Evolutionary conservation across 139 green algal genomes (phyloP), one percentile per base, ranked within the genome.

Genomic region (Spirogloea muscicola): DNA sequence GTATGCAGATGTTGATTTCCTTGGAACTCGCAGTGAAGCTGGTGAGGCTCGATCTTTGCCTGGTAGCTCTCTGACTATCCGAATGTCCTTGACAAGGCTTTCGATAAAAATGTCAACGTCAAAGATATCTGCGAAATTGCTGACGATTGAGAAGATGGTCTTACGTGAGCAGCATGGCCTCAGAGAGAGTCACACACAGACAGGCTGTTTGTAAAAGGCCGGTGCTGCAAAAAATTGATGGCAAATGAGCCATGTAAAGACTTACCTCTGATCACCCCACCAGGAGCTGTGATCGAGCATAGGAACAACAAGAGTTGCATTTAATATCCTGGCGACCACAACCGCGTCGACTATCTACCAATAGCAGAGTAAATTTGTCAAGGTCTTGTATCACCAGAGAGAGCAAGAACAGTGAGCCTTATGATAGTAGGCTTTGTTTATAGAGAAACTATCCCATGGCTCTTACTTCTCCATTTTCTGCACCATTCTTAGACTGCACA

Each of bases 221-320:
- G n/a, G n/a, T n/a, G n/a, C n/a, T n/a, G n/a, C n/a, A n/a, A n/a
- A n/a, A n/a, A n/a, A n/a, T n/a, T n/a, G n/a, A n/a, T n/a, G n/a
- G n/a, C n/a, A n/a, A n/a, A n/a, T n/a, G n/a, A 25, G 43, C 43
- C 10, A 51, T 51, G 43, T 10, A 64, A 16, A 13, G 44, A 16
- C 48, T 41, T 37, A 73, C 64, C 64, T 73, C 16, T 49, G 21
- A 40, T 73, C 64, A 9, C 27, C 41, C 64, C 64, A 73, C 64
- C 64, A 73, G 21, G 64, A 73, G 49, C 13, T 29, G 21, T 68
- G 61, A 27, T 73, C 64, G 21, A 73, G 16, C 42, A 36, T 9
- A 4, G 64, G 64, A 34, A 73, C 25, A 38, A 73, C 21, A 1
- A 73, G 64, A 21, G 64, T 29, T 21, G 64, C 64, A 3, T 49